These are phyloP conservation scores for Hyphopichia fennica DNA, from an alignment of 1,139 yeast genomes.

Conservation along the genomic window DNA sequence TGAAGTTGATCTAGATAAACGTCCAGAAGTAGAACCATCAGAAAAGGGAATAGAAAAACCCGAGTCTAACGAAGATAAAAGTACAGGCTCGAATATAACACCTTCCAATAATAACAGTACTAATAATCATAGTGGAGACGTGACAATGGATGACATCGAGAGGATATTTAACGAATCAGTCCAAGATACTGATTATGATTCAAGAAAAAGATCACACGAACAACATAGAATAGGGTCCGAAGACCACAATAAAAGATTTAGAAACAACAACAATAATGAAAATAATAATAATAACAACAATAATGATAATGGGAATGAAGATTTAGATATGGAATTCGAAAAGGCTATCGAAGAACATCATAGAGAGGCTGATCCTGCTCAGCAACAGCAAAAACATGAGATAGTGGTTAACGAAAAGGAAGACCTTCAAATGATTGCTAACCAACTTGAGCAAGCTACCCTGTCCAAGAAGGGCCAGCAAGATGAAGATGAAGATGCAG, in stretches of 20 bases:
- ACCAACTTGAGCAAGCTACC: conserved; percentile 17
- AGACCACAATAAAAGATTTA: conserved; percentile 3
- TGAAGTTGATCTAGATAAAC: not conserved
- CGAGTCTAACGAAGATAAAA: not conserved
- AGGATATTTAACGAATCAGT: not conserved
- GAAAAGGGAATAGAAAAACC: too few relatives aligned
- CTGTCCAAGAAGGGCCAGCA: conserved; percentile 7
- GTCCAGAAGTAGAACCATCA: too few relatives aligned
- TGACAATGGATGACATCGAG: not conserved
- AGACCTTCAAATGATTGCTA: conserved; percentile 18
- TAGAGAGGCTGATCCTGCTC: conserved; percentile 4
- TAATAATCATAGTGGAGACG: not conserved
- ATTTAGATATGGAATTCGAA: conserved; percentile 13
- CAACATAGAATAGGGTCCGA: not conserved
- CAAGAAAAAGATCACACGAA: conserved; percentile 1
- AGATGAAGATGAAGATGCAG: not conserved
- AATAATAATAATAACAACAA: conserved; percentile 3
- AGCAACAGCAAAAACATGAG: not conserved
- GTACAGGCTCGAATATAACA: too few relatives aligned
- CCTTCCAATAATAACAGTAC: not conserved
- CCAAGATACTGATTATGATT: not conserved
- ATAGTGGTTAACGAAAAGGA: conserved; percentile 12
- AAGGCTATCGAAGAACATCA: conserved; percentile 13
- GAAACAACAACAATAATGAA: not conserved
- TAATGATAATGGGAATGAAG: conserved; percentile 1